Percentiles rank a stretch among this genome's conserved stretches.
phyloP scores from a whole-genome alignment of 768 basidiomycete species.

The Udeniomyces megalosporus region DNA sequence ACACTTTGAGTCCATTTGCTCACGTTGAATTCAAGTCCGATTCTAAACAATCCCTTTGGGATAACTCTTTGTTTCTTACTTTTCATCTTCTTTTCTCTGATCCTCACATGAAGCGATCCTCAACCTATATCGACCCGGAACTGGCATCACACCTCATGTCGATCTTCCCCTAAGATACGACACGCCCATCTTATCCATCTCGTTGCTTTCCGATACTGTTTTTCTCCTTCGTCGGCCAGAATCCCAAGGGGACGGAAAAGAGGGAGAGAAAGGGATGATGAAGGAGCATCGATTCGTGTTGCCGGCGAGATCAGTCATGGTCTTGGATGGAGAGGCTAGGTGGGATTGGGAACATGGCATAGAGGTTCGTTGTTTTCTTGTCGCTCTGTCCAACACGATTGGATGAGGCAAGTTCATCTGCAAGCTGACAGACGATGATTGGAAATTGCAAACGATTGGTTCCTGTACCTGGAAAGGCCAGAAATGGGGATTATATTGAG shows the following conservation, averaged over 20 bases:
- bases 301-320: slow-evolving; percentile 55
- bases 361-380: slow-evolving; percentile 32
- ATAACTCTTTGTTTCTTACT: not conserved
- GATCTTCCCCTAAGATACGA: slow-evolving; percentile 70
- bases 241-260: too few relatives aligned
- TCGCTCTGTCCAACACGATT: not conserved
- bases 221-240: slow-evolving; percentile 6
- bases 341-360: slow-evolving; percentile 86
- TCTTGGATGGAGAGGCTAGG: slow-evolving; percentile 63
- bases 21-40: not conserved
- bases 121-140: slow-evolving; percentile 70
- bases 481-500: not conserved
- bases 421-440: slow-evolving; percentile 26
- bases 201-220: slow-evolving; percentile 58
- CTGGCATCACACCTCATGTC: slow-evolving; percentile 77
- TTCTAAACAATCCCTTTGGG: not conserved
- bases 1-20: too few relatives aligned
- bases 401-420: not conserved
- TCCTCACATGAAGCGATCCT: too few relatives aligned
- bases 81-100: too few relatives aligned
- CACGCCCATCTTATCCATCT: slow-evolving; percentile 79
- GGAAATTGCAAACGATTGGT: slow-evolving; percentile 49
- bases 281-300: slow-evolving; percentile 45
- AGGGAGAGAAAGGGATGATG: not conserved
- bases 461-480: slow-evolving; percentile 16